Evolutionary conservation across 2,329 filamentous ascomycete genomes (phyloP), one percentile per base, ranked within the genome.

Genomic region (Fusarium ambrosium): DNA sequence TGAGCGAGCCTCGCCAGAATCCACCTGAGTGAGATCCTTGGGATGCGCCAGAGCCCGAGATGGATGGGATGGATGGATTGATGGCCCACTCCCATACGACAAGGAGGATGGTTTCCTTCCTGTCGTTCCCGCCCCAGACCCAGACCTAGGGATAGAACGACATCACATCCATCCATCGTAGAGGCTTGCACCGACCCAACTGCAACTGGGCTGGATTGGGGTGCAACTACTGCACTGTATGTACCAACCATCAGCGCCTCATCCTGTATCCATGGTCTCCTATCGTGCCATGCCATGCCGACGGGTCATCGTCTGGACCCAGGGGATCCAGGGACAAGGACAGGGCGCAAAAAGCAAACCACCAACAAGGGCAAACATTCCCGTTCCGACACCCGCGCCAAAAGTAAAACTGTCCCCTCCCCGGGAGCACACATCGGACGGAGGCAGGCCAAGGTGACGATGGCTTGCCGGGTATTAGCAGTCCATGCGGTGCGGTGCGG

Each of bases 351-450:
- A 67, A 62, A 65, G 59, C 53, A 70, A 53, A 62, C 34, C 39
- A 69, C 34, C 39, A 45, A 58, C 48, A 58, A 36, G 48, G 39
- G 55, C 60, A 65, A 65, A 66, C 56, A 66, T 61, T 67, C 70
- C 66, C 62, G 69, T 71, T 70, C 73, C 73, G 68, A 67, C 60
- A 66, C 61, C 66, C 68, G 61, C 73, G 69, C 67, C 43, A 74
- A 72, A 67, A 74, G 74, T 56, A 72, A 66, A 62, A 39, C 45
- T 69, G 48, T 53, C 48, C 48, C 22, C 45, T 62, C 34, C 22
- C 43, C 20, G 45, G 48, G 43, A 58, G 61, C 32, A 58, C 61
- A 64, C 63, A 72, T 71, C 66, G 68, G 68, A 41, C 41, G 67
- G 43, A 62, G 51, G 32, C 43, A 62, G 51, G 63, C 63, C 37